These are phyloP conservation scores for Psilocybe cyanescens DNA, from an alignment of 768 basidiomycete species.

Conservation along the genomic window DNA sequence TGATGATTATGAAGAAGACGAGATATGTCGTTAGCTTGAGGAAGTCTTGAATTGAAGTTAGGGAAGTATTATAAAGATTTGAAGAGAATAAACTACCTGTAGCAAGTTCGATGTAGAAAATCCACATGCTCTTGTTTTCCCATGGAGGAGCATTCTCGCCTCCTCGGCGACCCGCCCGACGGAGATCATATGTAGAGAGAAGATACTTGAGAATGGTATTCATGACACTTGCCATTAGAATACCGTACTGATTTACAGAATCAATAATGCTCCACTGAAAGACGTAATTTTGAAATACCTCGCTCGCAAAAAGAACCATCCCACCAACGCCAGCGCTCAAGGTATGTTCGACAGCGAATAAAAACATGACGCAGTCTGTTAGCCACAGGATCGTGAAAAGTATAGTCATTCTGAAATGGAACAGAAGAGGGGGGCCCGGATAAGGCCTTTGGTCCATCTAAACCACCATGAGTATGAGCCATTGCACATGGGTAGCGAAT, in stretches of 20 bases:
- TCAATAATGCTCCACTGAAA: conserved; percentile 13
- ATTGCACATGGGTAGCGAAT: not conserved
- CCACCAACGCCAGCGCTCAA: conserved; percentile 80
- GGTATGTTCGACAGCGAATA: conserved; percentile 81
- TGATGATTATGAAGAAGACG: conserved; percentile 91
- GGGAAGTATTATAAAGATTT: conserved; percentile 12
- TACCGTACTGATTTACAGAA: conserved; percentile 68
- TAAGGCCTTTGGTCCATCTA: conserved; percentile 98
- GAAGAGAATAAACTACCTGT: conserved; percentile 59
- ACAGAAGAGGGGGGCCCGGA: conserved; percentile 79
- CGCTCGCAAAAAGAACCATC: conserved; percentile 94
- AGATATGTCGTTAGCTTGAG: conserved; percentile 92
- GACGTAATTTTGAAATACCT: conserved; percentile 48
- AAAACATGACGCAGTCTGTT: conserved; percentile 77
- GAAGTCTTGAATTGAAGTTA: conserved; percentile 66
- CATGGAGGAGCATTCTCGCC: conserved; percentile 89
- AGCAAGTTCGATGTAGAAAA: conserved; percentile 91
- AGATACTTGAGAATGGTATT: conserved; percentile 84
- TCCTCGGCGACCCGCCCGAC: conserved; percentile 75
- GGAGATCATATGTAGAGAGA: conserved; percentile 80
- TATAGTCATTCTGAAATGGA: conserved; percentile 81
- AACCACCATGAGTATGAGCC: conserved; percentile 13
- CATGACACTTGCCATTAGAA: conserved; percentile 79
- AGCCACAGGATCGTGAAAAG: conserved; percentile 78
- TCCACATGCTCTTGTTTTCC: conserved; percentile 98